Evolutionary conservation across 129 eudicot genomes (phyloP).

Genomic region (Daucus carota): DNA sequence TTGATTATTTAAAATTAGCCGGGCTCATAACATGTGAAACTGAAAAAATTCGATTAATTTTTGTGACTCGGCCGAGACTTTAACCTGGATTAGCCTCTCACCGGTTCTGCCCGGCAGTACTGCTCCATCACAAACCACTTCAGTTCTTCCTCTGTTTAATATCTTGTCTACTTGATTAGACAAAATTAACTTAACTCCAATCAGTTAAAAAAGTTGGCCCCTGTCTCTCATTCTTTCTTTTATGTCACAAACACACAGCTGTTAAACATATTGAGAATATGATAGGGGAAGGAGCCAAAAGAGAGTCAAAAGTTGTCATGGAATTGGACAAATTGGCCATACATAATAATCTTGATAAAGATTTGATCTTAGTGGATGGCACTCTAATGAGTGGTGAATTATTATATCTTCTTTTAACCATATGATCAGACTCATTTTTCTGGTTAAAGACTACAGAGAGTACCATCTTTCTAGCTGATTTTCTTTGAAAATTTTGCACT

Average conservation of each 20-base stretch:
- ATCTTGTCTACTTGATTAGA: background rate
- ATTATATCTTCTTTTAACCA: constrained; percentile 9
- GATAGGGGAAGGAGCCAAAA: constrained; percentile 20
- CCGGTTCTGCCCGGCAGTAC: no score
- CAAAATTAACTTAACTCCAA: background rate
- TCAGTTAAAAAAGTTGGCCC: background rate
- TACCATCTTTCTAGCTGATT: background rate
- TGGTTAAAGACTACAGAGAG: background rate
- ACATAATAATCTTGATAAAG: constrained; percentile 16
- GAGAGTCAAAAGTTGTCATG: constrained; percentile 26
- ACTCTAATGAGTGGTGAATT: constrained; percentile 23
- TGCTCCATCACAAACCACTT: constrained; percentile 8
- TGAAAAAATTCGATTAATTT: no score
- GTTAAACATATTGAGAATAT: background rate
- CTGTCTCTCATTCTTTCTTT: background rate
- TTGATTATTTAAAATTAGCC: no score
- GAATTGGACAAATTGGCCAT: constrained; percentile 15
- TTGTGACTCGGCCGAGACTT: no score
- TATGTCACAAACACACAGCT: background rate
- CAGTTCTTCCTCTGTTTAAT: background rate
- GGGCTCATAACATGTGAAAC: no score
- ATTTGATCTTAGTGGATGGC: constrained; percentile 19
- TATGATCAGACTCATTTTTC: background rate
- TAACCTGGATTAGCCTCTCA: no score
- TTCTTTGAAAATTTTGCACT: constrained; percentile 7